Percentiles rank a stretch among this genome's conserved stretches.
Evolutionary conservation across 768 basidiomycete species (phyloP).

Genomic region (Leccinum subtestaceum): DNA sequence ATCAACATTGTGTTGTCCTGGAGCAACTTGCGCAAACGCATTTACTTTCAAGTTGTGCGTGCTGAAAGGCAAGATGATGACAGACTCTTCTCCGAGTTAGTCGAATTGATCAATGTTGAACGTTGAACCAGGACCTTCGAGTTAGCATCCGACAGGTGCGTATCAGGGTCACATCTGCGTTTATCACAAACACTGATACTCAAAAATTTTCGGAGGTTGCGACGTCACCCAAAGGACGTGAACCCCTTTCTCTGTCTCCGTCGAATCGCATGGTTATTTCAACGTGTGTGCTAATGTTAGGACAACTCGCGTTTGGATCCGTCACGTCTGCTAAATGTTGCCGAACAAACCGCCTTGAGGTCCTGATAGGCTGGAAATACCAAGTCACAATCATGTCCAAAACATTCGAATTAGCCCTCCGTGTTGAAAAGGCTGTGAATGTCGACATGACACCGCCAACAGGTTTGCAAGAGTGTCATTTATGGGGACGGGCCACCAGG

Average conservation of each 20-base stretch:
- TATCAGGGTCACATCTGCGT: no score
- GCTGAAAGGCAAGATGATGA: background rate
- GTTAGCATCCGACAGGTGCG: no score
- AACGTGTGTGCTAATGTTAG: background rate
- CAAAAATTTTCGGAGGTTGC: background rate
- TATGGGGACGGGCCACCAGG: conserved; percentile 31
- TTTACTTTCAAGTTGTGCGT: background rate
- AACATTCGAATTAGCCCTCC: background rate
- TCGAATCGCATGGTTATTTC: background rate
- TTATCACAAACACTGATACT: background rate
- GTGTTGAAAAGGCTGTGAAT: conserved; percentile 9
- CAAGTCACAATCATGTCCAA: background rate
- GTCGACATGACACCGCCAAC: conserved; percentile 35
- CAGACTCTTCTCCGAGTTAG: no score
- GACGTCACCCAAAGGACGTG: background rate
- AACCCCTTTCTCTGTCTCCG: background rate
- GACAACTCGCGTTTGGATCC: background rate
- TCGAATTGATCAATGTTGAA: no score
- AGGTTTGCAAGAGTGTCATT: conserved; percentile 26
- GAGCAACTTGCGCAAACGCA: no score
- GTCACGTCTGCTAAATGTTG: background rate
- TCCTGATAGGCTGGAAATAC: background rate
- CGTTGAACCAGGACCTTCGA: no score
- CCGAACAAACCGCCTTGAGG: background rate
- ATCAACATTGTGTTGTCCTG: no score